Evolutionary conservation across 1,284 basidiomycete species (phyloP).

Genomic region (Ceratobasidium sp.): DNA sequence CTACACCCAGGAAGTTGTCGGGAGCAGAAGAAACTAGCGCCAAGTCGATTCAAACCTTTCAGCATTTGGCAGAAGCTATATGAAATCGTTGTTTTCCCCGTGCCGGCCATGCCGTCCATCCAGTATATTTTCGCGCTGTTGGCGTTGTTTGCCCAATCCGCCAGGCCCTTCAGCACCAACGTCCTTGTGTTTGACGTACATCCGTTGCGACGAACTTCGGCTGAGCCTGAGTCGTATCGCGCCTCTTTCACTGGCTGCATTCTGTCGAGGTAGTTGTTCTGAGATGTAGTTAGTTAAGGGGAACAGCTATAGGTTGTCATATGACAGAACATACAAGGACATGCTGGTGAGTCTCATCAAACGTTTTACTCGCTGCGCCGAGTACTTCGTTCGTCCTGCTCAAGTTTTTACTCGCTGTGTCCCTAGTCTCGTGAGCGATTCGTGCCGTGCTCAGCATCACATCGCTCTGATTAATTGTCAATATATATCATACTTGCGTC

Average conservation of each 20-base stretch:
- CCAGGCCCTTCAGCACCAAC: background rate
- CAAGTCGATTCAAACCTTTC: background rate
- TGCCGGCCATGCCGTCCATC: conserved; percentile 6
- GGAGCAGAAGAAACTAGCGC: background rate
- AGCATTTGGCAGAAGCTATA: background rate
- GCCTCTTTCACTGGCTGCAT: background rate
- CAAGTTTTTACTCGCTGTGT: background rate
- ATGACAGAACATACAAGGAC: background rate
- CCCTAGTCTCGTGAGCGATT: background rate
- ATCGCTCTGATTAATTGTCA: background rate
- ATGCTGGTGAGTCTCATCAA: too few relatives aligned
- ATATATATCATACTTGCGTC: background rate
- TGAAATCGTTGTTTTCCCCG: background rate
- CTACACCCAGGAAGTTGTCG: too few relatives aligned
- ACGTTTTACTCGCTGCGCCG: background rate
- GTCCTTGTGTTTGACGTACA: background rate
- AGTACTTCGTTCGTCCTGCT: background rate
- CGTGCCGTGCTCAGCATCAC: background rate
- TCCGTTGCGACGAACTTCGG: background rate
- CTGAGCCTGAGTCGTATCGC: background rate
- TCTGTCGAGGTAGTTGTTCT: background rate
- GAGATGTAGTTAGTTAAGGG: background rate
- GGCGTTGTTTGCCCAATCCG: background rate
- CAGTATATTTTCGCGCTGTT: conserved; percentile 6
- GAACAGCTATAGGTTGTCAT: background rate